Evolutionary conservation across 139 green algal genomes (phyloP).

Genomic region (Chlamydomonas sp.): DNA sequence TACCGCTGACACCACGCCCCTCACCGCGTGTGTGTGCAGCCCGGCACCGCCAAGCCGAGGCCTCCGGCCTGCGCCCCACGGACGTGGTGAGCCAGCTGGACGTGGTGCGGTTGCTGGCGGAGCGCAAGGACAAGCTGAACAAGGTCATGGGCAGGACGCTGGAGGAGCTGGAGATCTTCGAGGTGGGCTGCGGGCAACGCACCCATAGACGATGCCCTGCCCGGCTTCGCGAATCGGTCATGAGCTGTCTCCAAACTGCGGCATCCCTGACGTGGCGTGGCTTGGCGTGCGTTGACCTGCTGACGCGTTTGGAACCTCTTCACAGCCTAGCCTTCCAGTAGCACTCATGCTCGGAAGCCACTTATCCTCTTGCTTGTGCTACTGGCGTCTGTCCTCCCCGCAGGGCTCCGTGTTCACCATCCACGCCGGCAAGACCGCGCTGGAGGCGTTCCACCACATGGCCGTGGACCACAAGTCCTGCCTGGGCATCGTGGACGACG

Average conservation of each 20-base stretch:
- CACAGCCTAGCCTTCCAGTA: neutral
- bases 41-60: conserved; percentile 52
- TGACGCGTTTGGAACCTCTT: no score
- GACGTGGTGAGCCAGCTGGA: conserved; percentile 61
- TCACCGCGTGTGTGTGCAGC: neutral
- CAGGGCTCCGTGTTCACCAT: conserved; percentile 52
- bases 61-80: conserved; percentile 38
- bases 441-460: conserved; percentile 63
- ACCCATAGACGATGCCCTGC: neutral
- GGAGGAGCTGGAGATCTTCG: conserved; percentile 46
- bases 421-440: conserved; percentile 25
- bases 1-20: no score
- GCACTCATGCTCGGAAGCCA: no score
- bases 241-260: neutral
- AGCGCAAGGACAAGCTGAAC: conserved; percentile 51
- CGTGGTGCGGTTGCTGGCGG: conserved; percentile 46
- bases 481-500: conserved; percentile 53
- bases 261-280: neutral
- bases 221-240: neutral
- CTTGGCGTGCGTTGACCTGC: no score
- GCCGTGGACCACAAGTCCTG: conserved; percentile 59
- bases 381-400: neutral
- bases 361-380: no score
- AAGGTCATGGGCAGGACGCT: conserved; percentile 29
- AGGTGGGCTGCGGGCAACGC: conserved; percentile 2